A percentile compares a stretch with the other conserved stretches of the same genome.
phyloP scores from a whole-genome alignment of 2,329 filamentous ascomycete genomes.

The Acarospora socialis region DNA sequence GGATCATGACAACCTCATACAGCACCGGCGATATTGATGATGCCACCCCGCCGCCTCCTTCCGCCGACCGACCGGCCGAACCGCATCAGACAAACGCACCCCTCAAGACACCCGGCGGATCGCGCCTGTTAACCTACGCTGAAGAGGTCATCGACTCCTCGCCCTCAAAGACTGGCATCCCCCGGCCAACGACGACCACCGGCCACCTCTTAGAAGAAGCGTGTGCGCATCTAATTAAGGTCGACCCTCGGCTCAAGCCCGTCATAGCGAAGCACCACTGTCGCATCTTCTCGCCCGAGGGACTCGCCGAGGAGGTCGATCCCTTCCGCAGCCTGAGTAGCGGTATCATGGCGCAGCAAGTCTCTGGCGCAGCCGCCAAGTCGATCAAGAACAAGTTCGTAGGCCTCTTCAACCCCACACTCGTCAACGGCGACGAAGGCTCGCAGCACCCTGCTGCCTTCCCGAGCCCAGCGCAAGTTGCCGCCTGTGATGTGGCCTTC shows the following conservation, averaged over 20 bases:
- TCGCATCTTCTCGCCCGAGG: constrained; percentile 63
- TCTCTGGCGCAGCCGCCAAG: constrained; percentile 79
- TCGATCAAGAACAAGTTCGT: constrained; percentile 82
- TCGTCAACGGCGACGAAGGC: constrained; percentile 10
- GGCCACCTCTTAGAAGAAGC: constrained; percentile 62
- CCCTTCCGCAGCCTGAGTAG: constrained; percentile 73
- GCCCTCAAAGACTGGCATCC: constrained; percentile 26
- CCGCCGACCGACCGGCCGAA: constrained; percentile 31
- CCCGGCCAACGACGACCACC: constrained; percentile 43
- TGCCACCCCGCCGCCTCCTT: constrained; percentile 20
- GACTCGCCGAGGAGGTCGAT: constrained; percentile 71
- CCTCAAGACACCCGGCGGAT: constrained; percentile 34
- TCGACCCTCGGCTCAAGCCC: constrained; percentile 57
- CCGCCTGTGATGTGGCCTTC: constrained; percentile 44
- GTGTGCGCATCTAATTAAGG: constrained; percentile 54
- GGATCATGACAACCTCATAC: constrained; percentile 31
- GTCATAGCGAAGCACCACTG: constrained; percentile 66
- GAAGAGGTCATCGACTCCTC: constrained; percentile 23
- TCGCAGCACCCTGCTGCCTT: constrained; percentile 35
- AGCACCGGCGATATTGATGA: constrained; percentile 28
- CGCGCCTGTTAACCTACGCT: constrained; percentile 35
- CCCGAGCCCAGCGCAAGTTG: constrained; percentile 63
- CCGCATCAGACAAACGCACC: constrained; percentile 34
- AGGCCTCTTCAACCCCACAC: constrained; percentile 44
- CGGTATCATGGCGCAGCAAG: constrained; percentile 92